A percentile compares a stretch with the other conserved stretches of the same genome.
phyloP scores from a whole-genome alignment of 805 yeast species.

The Yarrowia yakushimensis region DNA sequence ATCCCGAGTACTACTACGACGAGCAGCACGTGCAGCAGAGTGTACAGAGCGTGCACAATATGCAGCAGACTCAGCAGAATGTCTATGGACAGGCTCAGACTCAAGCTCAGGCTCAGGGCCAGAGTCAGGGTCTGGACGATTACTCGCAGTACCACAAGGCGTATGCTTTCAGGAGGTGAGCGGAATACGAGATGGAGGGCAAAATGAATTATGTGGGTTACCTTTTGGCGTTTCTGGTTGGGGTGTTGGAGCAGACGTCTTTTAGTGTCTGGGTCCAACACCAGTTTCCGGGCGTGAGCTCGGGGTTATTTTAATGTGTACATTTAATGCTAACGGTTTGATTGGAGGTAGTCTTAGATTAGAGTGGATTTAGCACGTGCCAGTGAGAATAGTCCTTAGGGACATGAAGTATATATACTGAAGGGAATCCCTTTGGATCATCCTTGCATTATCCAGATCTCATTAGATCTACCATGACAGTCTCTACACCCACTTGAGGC shows the following conservation, averaged over 20 bases:
- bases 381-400: too few relatives aligned
- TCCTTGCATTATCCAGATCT: too few relatives aligned
- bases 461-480: not conserved
- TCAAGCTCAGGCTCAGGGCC: not conserved
- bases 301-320: conserved; percentile 4
- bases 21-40: conserved; percentile 15
- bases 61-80: conserved; percentile 2
- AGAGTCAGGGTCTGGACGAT: not conserved
- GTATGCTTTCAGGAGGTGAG: conserved; percentile 8
- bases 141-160: conserved; percentile 17
- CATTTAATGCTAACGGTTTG: conserved; percentile 11
- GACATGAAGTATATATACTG: too few relatives aligned
- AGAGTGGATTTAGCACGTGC: too few relatives aligned
- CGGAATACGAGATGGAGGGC: too few relatives aligned
- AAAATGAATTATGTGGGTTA: not conserved
- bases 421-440: too few relatives aligned
- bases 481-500: too few relatives aligned
- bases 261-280: not conserved
- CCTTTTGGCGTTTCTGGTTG: conserved; percentile 3
- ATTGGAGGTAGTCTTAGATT: too few relatives aligned
- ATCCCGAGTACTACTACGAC: conserved; percentile 21
- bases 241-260: not conserved
- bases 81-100: not conserved
- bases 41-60: not conserved
- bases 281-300: not conserved